Evolutionary conservation across 2,329 filamentous ascomycete genomes (phyloP), one percentile per base, ranked within the genome.

Genomic region (Ambrosiella beaveri): DNA sequence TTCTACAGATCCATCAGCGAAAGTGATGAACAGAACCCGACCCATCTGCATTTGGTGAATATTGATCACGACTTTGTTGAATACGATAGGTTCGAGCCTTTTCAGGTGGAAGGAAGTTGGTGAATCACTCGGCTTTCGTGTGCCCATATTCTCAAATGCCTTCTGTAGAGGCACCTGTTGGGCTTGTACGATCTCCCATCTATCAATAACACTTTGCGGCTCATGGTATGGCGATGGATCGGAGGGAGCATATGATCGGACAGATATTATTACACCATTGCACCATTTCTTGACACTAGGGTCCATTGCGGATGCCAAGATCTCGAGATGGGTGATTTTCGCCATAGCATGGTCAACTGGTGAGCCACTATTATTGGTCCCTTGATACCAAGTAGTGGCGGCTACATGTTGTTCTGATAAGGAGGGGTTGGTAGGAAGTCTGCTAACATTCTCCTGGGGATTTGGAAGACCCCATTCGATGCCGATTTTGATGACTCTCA

Each of bases 1-100:
- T 63, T 93, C 84, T 2, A 94, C 74, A 0, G 82, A 85, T 9
- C 90, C 87, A 66, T 95, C 89, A 61, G 86, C 86, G 64, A 87
- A 87, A 35, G 78, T 77, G 60, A 95, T 74, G 37, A 84, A 82
- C 1, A 95, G 62, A 1, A 85, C 75, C 60, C 81, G 88, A 54
- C 86, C 85, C 61, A 84, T 81, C 64, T 85, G 84, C 15, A 86
- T 74, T 1, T 81, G 73, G 52, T 84, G 78, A 37, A 93, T 73
- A 0, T 80, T 79, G 44, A 95, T 69, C 1, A 90, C 73, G 27
- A 86, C 75, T 63, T 85, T 80, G 38, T 86, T 73, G 47, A 85
- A 72, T 13, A 80, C 69, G 7, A 87, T 74, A 54, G 91, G 81
- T 1, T 86, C 78, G 19, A 85, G 71, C 65, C 84, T 81, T 62